Evolutionary conservation across 2,329 filamentous ascomycete species (phyloP).

Genomic region (Claviceps spartinae): DNA sequence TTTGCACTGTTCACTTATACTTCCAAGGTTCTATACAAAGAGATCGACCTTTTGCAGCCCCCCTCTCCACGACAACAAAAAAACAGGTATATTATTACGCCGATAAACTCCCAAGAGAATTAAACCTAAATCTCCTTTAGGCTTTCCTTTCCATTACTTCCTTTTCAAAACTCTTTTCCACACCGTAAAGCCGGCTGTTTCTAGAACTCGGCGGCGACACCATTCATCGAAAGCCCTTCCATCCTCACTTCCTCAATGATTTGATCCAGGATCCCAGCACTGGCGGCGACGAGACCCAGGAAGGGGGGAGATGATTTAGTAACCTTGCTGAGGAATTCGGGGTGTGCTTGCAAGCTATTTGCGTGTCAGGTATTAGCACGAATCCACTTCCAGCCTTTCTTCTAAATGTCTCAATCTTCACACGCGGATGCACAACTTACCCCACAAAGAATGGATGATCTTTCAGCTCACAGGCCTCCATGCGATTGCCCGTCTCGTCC

Average conservation of each 20-base stretch:
- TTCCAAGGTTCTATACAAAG: no score
- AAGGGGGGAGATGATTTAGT: slow-evolving; percentile 36
- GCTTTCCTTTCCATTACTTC: background rate
- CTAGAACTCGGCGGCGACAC: slow-evolving; percentile 2
- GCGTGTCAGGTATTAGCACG: background rate
- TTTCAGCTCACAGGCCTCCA: slow-evolving; percentile 73
- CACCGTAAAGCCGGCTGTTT: background rate
- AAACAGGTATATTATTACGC: background rate
- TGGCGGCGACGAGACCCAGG: slow-evolving; percentile 73
- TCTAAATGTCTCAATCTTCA: background rate
- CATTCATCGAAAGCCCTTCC: background rate
- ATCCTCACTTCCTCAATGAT: slow-evolving; percentile 11
- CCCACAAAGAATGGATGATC: slow-evolving; percentile 71
- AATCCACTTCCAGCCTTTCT: background rate
- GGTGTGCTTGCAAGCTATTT: slow-evolving; percentile 65
- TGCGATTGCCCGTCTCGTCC: slow-evolving; percentile 62
- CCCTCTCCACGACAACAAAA: no score
- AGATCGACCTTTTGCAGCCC: no score
- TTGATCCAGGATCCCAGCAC: slow-evolving; percentile 48
- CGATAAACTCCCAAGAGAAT: background rate
- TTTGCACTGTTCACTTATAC: no score
- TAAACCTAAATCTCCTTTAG: background rate
- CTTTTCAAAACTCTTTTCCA: no score
- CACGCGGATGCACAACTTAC: background rate
- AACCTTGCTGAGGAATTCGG: slow-evolving; percentile 61